A percentile compares a stretch with the other conserved stretches of the same genome.
Conservation (phyloP, 257 asterid genomes). For the Penstemon davidsonii region DNA sequence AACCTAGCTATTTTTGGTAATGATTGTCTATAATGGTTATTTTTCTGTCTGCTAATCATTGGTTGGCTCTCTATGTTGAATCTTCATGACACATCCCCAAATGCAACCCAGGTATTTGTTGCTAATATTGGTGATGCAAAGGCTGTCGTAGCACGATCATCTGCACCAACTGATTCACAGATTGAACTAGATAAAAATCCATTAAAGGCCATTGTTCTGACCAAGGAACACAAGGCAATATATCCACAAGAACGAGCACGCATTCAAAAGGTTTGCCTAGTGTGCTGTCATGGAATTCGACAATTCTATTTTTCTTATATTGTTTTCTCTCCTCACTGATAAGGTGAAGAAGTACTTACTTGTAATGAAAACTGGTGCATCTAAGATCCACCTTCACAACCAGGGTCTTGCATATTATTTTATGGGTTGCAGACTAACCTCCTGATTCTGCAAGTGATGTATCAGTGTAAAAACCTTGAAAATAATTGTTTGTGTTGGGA, state of each 20-base stretch:
- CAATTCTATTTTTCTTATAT: constrained; percentile 10
- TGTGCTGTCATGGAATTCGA: constrained; percentile 16
- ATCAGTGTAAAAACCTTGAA: neutral
- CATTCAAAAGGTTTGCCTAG: constrained; percentile 65
- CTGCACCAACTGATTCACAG: constrained; percentile 46
- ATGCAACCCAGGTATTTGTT: constrained; percentile 63
- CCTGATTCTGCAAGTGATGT: neutral
- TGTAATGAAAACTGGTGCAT: constrained; percentile 3
- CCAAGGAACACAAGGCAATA: constrained; percentile 91
- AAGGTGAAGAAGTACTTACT: neutral
- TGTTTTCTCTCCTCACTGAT: constrained; percentile 4
- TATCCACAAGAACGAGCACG: constrained; percentile 92
- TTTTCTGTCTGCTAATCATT: too few species aligned
- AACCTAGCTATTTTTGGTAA: neutral
- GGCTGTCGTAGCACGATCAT: constrained; percentile 83
- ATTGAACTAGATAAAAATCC: constrained; percentile 30
- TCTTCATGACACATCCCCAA: constrained; percentile 14
- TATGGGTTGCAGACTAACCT: neutral
- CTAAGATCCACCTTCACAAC: neutral
- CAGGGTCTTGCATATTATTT: constrained; percentile 2
- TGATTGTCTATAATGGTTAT: neutral
- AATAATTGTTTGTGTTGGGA: neutral
- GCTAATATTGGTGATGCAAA: constrained; percentile 94
- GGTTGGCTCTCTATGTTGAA: constrained; percentile 3
- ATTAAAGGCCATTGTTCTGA: constrained; percentile 75